phyloP scores from a whole-genome alignment of 2,329 filamentous ascomycete genomes.

The Colletotrichum sidae region DNA sequence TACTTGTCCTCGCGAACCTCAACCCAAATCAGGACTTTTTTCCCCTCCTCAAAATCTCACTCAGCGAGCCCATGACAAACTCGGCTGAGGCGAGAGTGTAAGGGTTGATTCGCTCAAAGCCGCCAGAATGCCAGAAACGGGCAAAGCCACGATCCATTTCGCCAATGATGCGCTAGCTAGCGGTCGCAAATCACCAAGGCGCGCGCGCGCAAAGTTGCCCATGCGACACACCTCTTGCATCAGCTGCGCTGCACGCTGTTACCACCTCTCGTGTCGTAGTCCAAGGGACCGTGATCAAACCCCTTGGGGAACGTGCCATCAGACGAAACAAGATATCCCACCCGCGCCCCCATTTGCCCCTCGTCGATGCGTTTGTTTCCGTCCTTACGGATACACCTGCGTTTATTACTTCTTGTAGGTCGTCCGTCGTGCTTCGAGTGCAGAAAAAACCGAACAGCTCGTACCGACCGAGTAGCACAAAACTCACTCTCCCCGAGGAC shows the following conservation, averaged over 20 bases:
- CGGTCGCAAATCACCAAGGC: background rate
- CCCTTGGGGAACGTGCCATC: slow-evolving; percentile 24
- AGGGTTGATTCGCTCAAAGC: background rate
- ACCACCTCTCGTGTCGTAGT: slow-evolving; percentile 1
- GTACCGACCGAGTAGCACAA: too few species aligned
- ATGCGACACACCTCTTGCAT: slow-evolving; percentile 24
- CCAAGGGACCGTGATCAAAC: background rate
- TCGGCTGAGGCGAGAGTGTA: background rate
- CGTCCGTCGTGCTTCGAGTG: too few species aligned
- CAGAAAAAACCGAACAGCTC: too few species aligned
- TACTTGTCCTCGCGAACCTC: slow-evolving; percentile 3
- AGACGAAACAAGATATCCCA: slow-evolving; percentile 32
- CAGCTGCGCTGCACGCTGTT: slow-evolving; percentile 9
- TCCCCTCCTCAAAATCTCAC: slow-evolving; percentile 13
- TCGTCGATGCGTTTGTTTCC: background rate
- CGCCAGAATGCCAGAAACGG: background rate
- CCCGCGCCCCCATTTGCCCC: background rate
- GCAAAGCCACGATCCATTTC: slow-evolving; percentile 17
- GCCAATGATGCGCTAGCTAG: background rate
- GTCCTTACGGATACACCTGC: too few species aligned
- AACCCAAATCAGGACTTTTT: background rate
- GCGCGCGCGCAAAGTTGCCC: background rate
- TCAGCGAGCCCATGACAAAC: background rate
- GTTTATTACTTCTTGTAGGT: too few species aligned
- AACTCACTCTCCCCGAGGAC: too few species aligned